Base-by-base conservation (phyloP, 2,329 filamentous ascomycete species). In the Zymoseptoria pseudotritici region DNA sequence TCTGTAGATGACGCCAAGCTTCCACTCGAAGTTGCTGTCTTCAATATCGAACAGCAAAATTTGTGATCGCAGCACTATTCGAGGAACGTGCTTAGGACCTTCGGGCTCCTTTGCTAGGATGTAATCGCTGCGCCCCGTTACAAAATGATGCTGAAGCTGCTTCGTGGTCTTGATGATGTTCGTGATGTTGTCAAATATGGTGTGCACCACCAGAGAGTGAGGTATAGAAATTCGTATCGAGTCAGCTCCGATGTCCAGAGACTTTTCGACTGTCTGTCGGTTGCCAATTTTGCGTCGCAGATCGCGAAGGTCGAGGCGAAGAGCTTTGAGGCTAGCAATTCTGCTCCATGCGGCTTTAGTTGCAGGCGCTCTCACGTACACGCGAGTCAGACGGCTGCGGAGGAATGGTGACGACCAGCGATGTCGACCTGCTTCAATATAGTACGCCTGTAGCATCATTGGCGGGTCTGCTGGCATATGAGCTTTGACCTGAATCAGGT, bases 1-100 rank as follows among this genome's bases (percentile, higher is more conserved):
- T 31, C 93, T 86, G 73, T 97, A 99, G 56, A 99, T 99, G 70
- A 91, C 86, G 17, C 92, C 91, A 9, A 99, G 79, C 72, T 97
- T 97, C 90, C 92, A 99, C 73, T 99, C 94, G 69, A 99, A 99
- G 0, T 90, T 88, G 55, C 94, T 93, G 72, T 99, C 94, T 75
- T 99, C 94, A 42, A 99, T 80, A 70, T 97, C 93, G 61, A 99
- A 93, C 2, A 96, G 77, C 22, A 99, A 80, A 4, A 89, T 89
- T 67, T 89, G 89, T 58, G 88, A 88, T 56, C 91, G 85, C 9
- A 99, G 66, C 0, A 91, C 93, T 21, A 99, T 79, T 70, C 90
- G 93, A 1, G 94, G 94, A 0, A 99, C 86, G 53, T 84, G 80
- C 72, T 95, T 97, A 0, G 95, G 91, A 0, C 83, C 87, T 74